Evolutionary conservation across 352 stramenopile species (phyloP).

Genomic region (Globisporangium megalacanthum): DNA sequence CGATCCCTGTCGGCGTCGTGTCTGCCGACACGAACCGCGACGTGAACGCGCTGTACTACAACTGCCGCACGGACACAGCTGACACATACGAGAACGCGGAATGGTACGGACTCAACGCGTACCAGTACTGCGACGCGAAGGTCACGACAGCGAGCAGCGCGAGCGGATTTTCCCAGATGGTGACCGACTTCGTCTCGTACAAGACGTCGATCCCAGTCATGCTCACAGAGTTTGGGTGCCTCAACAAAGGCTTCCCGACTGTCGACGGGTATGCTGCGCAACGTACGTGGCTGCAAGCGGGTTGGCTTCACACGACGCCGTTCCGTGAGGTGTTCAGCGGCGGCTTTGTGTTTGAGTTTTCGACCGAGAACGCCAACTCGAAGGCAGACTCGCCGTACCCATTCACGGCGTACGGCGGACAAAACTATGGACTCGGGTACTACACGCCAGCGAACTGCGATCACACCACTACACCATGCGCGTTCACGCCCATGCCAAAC

Average conservation of each 20-base stretch:
- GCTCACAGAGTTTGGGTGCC: constrained; percentile 73
- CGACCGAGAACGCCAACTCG: constrained; percentile 51
- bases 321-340: constrained; percentile 63
- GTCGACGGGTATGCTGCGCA: constrained; percentile 66
- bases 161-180: constrained; percentile 33
- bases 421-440: constrained; percentile 76
- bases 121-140: constrained; percentile 57
- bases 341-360: constrained; percentile 77
- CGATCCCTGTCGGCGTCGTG: constrained; percentile 68
- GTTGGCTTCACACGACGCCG: constrained; percentile 65
- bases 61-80: constrained; percentile 28
- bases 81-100: constrained; percentile 42
- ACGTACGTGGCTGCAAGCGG: constrained; percentile 54
- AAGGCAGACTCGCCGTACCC: constrained; percentile 12
- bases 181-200: constrained; percentile 43
- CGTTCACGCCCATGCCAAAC: constrained; percentile 67
- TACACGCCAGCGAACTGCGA: constrained; percentile 67
- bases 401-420: constrained; percentile 21
- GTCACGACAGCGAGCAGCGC: too few relatives aligned
- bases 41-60: constrained; percentile 74
- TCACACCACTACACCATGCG: constrained; percentile 40
- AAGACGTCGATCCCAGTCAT: constrained; percentile 58
- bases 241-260: constrained; percentile 53
- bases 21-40: constrained; percentile 56
- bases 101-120: constrained; percentile 44